Evolutionary conservation across 148 eudicot genomes (phyloP).

Genomic region (Salicornia ramosissima): DNA sequence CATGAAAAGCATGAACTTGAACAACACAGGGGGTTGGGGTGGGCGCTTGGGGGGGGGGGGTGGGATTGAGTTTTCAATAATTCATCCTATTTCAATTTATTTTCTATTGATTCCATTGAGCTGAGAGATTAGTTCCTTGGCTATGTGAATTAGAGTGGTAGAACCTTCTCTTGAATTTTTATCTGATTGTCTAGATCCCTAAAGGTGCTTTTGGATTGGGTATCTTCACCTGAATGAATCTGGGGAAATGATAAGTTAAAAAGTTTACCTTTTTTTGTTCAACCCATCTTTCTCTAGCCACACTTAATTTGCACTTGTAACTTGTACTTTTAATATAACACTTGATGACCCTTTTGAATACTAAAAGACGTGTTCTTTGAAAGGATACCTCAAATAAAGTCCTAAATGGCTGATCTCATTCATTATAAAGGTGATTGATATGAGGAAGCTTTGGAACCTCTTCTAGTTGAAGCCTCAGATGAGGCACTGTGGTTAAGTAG

Average conservation of each 20-base stretch:
- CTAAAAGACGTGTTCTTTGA: not conserved
- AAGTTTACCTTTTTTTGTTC: too few species aligned
- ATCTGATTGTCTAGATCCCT: too few species aligned
- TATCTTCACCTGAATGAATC: not conserved
- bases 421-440: not conserved
- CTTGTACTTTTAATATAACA: not conserved
- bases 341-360: not conserved
- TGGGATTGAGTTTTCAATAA: too few species aligned
- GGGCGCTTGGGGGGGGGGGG: too few species aligned
- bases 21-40: too few species aligned
- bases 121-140: too few species aligned
- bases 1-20: too few species aligned
- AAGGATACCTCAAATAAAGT: not conserved
- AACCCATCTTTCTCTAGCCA: not conserved
- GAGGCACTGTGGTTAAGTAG: not conserved
- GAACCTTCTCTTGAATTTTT: too few species aligned
- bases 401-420: not conserved
- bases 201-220: too few species aligned
- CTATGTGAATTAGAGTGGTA: too few species aligned
- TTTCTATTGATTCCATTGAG: too few species aligned
- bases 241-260: not conserved
- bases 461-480: not conserved
- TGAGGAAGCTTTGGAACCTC: not conserved
- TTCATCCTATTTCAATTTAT: too few species aligned
- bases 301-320: not conserved